Evolutionary conservation across 2,329 filamentous ascomycete species (phyloP).

Genomic region (Diplocarpon mali): DNA sequence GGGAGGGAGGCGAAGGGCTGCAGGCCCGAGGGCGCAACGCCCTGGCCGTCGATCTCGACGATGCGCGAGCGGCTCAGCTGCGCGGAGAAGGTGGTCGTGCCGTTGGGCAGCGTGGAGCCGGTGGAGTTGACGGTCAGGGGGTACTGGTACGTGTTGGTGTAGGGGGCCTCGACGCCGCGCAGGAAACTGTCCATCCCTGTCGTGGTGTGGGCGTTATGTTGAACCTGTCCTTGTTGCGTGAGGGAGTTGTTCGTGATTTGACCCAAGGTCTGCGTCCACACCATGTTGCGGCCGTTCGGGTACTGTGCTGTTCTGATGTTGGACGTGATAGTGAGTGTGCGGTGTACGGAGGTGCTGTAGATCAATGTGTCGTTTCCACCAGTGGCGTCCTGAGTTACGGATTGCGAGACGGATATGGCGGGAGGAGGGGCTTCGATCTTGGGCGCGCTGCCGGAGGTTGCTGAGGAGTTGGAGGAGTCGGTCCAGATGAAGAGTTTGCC

Average conservation of each 20-base stretch:
- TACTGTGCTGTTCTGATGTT: conserved; percentile 36
- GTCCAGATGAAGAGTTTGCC: conserved; percentile 70
- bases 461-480: conserved; percentile 32
- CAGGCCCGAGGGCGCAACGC: conserved; percentile 29
- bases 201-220: conserved; percentile 39
- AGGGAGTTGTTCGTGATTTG: conserved; percentile 43
- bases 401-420: conserved; percentile 36
- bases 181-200: conserved; percentile 28
- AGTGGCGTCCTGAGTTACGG: conserved; percentile 31
- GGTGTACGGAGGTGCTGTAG: conserved; percentile 43
- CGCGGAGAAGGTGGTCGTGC: conserved; percentile 2
- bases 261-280: conserved; percentile 46
- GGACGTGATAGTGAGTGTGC: conserved; percentile 33
- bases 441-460: conserved; percentile 38
- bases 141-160: conserved; percentile 9
- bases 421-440: conserved; percentile 28
- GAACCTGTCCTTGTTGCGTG: conserved; percentile 39
- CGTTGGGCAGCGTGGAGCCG: neutral
- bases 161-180: conserved; percentile 14
- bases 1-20: conserved; percentile 30
- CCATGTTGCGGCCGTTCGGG: conserved; percentile 33
- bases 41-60: conserved; percentile 31
- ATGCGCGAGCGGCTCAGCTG: neutral
- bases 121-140: conserved; percentile 9
- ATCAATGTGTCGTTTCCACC: conserved; percentile 45